Conservation (phyloP, 495 filamentous ascomycete genomes). For the Pseudevernia furfuracea region DNA sequence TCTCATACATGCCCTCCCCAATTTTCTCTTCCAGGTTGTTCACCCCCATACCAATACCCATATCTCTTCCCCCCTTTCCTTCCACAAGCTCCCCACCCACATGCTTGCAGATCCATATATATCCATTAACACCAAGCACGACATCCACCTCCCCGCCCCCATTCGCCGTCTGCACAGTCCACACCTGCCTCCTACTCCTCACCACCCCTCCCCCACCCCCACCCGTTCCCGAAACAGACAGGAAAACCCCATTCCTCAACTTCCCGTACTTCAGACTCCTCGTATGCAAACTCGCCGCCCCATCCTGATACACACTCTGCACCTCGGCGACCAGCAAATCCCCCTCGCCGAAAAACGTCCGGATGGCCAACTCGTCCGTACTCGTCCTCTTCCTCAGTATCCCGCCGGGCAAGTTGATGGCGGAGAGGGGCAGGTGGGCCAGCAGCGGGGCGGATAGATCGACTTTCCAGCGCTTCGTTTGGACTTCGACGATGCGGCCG, state of each 20-base stretch:
- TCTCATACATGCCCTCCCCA: conserved; percentile 71
- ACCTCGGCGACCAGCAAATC: conserved; percentile 88
- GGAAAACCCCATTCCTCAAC: conserved; percentile 81
- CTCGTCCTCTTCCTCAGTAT: conserved; percentile 84
- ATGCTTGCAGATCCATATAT: conserved; percentile 86
- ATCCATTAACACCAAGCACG: conserved; percentile 88
- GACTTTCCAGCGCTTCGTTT: conserved; percentile 84
- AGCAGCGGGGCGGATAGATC: conserved; percentile 81
- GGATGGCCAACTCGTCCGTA: conserved; percentile 91
- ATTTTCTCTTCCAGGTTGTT: conserved; percentile 63
- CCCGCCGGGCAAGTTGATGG: conserved; percentile 91
- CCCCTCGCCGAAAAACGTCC: conserved; percentile 85
- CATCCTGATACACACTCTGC: conserved; percentile 73
- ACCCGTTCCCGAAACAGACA: conserved; percentile 70
- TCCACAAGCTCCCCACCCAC: conserved; percentile 44
- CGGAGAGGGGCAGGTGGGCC: conserved; percentile 70
- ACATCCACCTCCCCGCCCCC: conserved; percentile 74
- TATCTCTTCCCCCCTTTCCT: conserved; percentile 28
- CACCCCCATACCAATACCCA: conserved; percentile 59
- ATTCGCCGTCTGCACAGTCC: conserved; percentile 58
- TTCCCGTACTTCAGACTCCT: conserved; percentile 89
- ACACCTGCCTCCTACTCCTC: conserved; percentile 72
- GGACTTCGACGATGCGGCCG: conserved; percentile 86
- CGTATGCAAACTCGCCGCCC: conserved; percentile 79
- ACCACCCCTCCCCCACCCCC: conserved; percentile 75